Base-by-base conservation (phyloP, 148 eudicot genomes). In the Suaeda aralocaspica region DNA sequence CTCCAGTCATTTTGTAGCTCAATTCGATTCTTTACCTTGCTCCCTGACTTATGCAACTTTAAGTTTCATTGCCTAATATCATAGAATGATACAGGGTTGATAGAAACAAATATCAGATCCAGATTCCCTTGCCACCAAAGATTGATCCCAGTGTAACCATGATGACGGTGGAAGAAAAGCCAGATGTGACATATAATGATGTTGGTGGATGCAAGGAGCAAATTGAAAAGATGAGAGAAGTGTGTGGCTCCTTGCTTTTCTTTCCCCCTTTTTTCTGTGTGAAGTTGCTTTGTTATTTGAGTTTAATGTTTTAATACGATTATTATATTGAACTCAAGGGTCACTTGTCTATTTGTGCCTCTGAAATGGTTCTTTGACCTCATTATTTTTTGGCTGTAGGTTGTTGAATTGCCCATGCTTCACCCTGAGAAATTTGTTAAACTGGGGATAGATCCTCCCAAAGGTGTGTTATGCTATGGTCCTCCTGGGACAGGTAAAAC, bases 141-240 rank as follows among this genome's bases (percentile, higher is more conserved):
- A 95, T 95, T 73, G 99, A 95, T 78, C 96, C 97, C 9, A 95
- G 93, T 82, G 99, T 95, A 61, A 95, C 97, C 29, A 95, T 95
- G 99, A 91, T 95, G 97, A 91, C 97, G 0, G 99, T 95, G 64
- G 99, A 89, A 80, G 97, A 95, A 80, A 95, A 95, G 76, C 99
- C 99, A 3, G 97, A 94, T 78, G 99, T 94, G 66, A 91, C 99
- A 16, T 94, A 94, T 70, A 87, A 89, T 78, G 99, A 94, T 72
- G 97, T 94, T 59, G 97, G 99, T 70, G 99, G 99, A 56, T 94
- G 99, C 67, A 94, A 94, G 82, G 99, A 94, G 75, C 99, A 94
- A 80, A 94, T 94, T 66, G 97, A 94, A 72, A 94, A 82, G 81
- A 91, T 94, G 97, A 79, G 99, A 81, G 97, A 94, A 87, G 99